Evolutionary conservation across 2,329 filamentous ascomycete genomes (phyloP).

Genomic region (Botrytis aclada): DNA sequence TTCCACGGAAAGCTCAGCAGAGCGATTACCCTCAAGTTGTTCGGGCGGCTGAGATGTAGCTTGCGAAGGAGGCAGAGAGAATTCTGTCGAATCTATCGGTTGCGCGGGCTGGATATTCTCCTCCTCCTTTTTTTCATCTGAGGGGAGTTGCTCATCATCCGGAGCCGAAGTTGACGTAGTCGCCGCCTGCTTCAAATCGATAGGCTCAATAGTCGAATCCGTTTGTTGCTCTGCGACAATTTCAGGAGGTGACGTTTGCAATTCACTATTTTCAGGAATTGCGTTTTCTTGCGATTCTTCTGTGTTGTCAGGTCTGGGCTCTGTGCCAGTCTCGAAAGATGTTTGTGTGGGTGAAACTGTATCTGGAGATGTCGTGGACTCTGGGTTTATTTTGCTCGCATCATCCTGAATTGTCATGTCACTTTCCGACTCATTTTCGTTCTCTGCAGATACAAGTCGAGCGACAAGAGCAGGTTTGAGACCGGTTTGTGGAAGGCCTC

Average conservation of each 20-base stretch:
- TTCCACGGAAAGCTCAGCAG: conserved; percentile 32
- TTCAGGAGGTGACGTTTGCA: conserved; percentile 7
- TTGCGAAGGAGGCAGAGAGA: conserved; percentile 21
- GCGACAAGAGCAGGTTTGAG: conserved; percentile 70
- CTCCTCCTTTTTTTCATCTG: background rate
- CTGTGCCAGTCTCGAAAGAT: conserved; percentile 5
- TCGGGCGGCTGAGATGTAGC: conserved; percentile 23
- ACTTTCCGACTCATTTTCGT: conserved; percentile 38
- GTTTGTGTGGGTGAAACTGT: conserved; percentile 25
- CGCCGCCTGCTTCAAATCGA: background rate
- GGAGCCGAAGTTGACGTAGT: background rate
- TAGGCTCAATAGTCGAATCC: conserved; percentile 21
- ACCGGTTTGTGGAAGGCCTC: conserved; percentile 66
- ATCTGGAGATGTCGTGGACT: conserved; percentile 31
- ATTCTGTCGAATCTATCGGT: conserved; percentile 26
- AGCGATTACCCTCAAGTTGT: conserved; percentile 21
- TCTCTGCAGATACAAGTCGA: conserved; percentile 51
- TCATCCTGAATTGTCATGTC: conserved; percentile 35
- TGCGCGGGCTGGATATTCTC: conserved; percentile 5
- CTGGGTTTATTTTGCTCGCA: conserved; percentile 25
- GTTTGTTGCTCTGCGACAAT: background rate
- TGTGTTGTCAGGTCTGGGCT: background rate
- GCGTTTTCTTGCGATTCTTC: background rate
- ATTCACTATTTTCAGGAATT: background rate
- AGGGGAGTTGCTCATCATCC: background rate